Evolutionary conservation across 2,329 filamentous ascomycete genomes (phyloP).

Genomic region (Fusarium brevicatenulatum): DNA sequence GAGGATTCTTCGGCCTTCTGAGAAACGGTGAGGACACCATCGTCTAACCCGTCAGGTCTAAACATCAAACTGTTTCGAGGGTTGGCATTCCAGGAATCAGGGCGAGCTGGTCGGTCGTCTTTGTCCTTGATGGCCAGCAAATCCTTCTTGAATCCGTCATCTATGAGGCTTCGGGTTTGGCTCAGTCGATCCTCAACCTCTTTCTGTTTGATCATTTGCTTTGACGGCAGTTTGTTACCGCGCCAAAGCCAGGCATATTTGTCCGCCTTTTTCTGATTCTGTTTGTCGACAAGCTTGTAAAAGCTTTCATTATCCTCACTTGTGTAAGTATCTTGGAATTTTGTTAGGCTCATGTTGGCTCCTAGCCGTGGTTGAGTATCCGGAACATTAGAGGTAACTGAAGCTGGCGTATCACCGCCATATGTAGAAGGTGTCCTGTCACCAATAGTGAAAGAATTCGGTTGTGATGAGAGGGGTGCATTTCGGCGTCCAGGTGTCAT

Average conservation of each 20-base stretch:
- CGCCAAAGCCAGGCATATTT: slow-evolving; percentile 92
- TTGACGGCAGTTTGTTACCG: slow-evolving; percentile 86
- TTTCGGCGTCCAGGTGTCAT: slow-evolving; percentile 78
- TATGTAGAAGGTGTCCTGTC: slow-evolving; percentile 72
- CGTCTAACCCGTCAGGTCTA: slow-evolving; percentile 71
- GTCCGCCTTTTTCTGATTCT: slow-evolving; percentile 84
- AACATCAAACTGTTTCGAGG: slow-evolving; percentile 94
- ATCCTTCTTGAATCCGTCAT: slow-evolving; percentile 68
- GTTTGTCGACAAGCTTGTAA: slow-evolving; percentile 88
- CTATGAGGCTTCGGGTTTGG: slow-evolving; percentile 58
- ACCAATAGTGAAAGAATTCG: slow-evolving; percentile 44
- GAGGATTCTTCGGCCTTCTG: slow-evolving; percentile 77
- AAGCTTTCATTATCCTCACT: slow-evolving; percentile 99
- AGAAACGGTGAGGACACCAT: slow-evolving; percentile 68
- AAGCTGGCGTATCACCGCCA: slow-evolving; percentile 78
- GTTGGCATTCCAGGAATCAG: slow-evolving; percentile 78
- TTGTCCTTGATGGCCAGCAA: slow-evolving; percentile 72
- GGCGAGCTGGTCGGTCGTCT: slow-evolving; percentile 77
- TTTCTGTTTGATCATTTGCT: slow-evolving; percentile 77
- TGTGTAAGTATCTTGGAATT: slow-evolving; percentile 93
- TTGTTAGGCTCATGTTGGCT: slow-evolving; percentile 80
- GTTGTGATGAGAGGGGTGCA: slow-evolving; percentile 33
- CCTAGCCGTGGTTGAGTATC: slow-evolving; percentile 66
- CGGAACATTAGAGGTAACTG: slow-evolving; percentile 56
- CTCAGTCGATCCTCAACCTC: slow-evolving; percentile 66